These are phyloP conservation scores for Stentor coeruleus DNA, from an alignment of 73 alveolate species.

Conservation along the genomic window DNA sequence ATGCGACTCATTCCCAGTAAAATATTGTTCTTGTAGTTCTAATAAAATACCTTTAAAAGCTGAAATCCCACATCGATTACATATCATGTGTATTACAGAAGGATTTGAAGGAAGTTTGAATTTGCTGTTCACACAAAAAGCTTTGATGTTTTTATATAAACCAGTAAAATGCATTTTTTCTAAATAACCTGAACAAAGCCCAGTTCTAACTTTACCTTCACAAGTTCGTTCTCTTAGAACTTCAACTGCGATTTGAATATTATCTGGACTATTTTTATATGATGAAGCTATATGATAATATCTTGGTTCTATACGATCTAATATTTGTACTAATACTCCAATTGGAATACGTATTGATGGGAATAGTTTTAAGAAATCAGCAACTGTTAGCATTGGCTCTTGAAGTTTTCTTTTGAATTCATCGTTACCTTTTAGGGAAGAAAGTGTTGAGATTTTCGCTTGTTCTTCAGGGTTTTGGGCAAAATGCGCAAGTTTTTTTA, in stretches of 20 bases:
- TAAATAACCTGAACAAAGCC: constrained; percentile 19
- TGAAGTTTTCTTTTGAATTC: neutral
- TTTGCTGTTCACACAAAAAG: neutral
- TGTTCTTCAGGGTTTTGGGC: constrained; percentile 18
- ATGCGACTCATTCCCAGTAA: neutral
- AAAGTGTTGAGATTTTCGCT: neutral
- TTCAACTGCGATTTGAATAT: constrained; percentile 11
- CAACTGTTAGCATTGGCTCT: constrained; percentile 20
- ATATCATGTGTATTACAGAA: neutral
- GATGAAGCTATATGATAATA: constrained; percentile 2
- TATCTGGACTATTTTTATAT: neutral
- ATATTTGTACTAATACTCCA: neutral
- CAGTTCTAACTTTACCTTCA: constrained; percentile 22
- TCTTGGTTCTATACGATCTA: constrained; percentile 15
- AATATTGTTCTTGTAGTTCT: neutral
- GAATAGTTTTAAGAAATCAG: neutral
- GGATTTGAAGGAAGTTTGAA: constrained; percentile 6
- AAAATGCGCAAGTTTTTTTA: constrained; percentile 11
- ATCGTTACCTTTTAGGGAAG: constrained; percentile 15
- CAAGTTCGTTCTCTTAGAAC: neutral
- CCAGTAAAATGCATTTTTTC: constrained; percentile 20
- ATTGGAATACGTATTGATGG: constrained; percentile 4
- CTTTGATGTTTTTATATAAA: neutral
- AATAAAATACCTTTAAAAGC: neutral
- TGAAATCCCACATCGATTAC: constrained; percentile 13